These are phyloP conservation scores for Aspergillus vadensis DNA, from an alignment of 2,329 filamentous ascomycete genomes.

Conservation along the genomic window DNA sequence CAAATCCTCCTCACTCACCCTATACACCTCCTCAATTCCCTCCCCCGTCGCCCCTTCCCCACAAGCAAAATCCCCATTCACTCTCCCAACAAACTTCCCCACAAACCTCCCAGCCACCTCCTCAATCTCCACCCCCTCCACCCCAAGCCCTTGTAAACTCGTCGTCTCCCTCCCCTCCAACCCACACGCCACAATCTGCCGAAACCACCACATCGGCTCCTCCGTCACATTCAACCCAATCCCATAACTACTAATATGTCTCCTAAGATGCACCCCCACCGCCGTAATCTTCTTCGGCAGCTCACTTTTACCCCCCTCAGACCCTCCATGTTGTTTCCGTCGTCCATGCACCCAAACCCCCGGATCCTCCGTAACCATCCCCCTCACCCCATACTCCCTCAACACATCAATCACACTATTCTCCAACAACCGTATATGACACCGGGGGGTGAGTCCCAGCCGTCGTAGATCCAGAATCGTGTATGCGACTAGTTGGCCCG, in stretches of 20 bases:
- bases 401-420: constrained; percentile 71
- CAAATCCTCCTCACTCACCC: constrained; percentile 38
- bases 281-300: constrained; percentile 74
- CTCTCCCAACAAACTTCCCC: constrained; percentile 39
- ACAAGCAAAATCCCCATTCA: constrained; percentile 41
- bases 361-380: constrained; percentile 70
- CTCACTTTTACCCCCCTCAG: not conserved
- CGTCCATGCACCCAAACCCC: constrained; percentile 71
- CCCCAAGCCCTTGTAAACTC: constrained; percentile 63
- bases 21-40: constrained; percentile 45
- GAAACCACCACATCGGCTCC: constrained; percentile 65
- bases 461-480: constrained; percentile 80
- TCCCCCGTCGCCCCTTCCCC: constrained; percentile 32
- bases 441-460: constrained; percentile 68
- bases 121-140: constrained; percentile 37
- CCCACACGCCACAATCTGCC: constrained; percentile 86
- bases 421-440: constrained; percentile 79
- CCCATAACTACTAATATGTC: constrained; percentile 82
- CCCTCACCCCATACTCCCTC: constrained; percentile 59
- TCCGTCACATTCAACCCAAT: constrained; percentile 64
- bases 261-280: constrained; percentile 84
- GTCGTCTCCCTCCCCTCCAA: constrained; percentile 77
- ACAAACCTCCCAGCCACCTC: constrained; percentile 43
- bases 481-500: constrained; percentile 90
- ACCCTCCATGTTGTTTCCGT: not conserved